Base-by-base conservation (phyloP, 176 grass and related monocot species). In the Oryza brachyantha region DNA sequence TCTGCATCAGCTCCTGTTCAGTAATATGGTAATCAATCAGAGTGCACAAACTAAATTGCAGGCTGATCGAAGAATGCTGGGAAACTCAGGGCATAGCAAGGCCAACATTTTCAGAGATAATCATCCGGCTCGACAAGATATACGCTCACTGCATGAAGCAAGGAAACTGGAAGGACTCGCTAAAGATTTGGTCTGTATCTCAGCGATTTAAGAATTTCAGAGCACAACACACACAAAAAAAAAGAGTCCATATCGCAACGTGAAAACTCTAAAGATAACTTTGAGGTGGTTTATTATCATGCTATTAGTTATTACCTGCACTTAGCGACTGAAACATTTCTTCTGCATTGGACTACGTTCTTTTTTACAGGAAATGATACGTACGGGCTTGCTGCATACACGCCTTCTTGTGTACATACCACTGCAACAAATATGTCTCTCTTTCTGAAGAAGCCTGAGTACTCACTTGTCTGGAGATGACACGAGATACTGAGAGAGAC, bases 1-100 rank as follows among this genome's bases (percentile, higher is more conserved):
- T n/a, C 8, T 24, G 7, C 8, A 57, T 57, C 50, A 29, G 19
- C 10, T 64, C 29, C 57, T 36, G 21, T 72, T 63, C 68, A 36
- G 13, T 12, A 50, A 4, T 3, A 10, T 16, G 28, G 16, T 48
- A 5, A 48, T 17, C 17, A 48, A 48, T 48, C 45, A 48, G 45
- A 48, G 45, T 19, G 14, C 4, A 17, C 38, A 7, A 48, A 48
- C 45, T 17, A 5, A 46, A 19, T 27, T 89, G 64, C 48, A 99
- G 96, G 68, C 81, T 99, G 77, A 86, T 96, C 43, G 96, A 99
- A 85, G 92, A 99, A 79, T 99, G 96, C 68, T 99, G 96, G 96
- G 62, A 87, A 4, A 57, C 84, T 24, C 84, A 87, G 26, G 27
- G 90, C 25, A 71, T 83, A 19, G 68, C 76, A 37, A 78, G 96